Base-by-base conservation (phyloP, 78 protist genomes). In the Chrysochromulina parva region DNA sequence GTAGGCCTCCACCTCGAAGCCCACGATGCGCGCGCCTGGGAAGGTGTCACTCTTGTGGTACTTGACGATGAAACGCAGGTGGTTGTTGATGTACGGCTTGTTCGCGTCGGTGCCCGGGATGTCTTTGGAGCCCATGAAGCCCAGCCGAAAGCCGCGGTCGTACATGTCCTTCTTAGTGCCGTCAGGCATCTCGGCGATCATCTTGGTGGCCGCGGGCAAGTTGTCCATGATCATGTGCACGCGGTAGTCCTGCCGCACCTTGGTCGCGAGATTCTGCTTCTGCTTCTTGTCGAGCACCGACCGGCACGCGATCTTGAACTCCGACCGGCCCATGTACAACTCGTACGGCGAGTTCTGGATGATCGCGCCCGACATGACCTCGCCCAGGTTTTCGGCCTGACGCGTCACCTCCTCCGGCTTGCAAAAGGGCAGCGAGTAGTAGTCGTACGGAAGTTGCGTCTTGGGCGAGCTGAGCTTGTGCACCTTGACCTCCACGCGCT, bases 1-100 rank as follows among this genome's bases (percentile, higher is more conserved):
- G 17, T 24, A 16, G n/a, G 98, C 96, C 53, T 69, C 66, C 1
- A 96, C 94, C 50, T 88, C 96, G 26, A 96, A 96, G 48, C 96
- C 96, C 14, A 97, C 99, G 28, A 97, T 87, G 22, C 96, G 88
- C 10, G 66, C 89, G 9, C 92, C 88, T 14, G 59, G 28, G 38
- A 38, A 80, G 1, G 28, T 17, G 69, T 74, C 80, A 24, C 59
- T 54, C 2, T 48, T 17, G 60, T 97, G 95, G 71, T n/a, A 84
- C 87, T 66, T 65, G 73, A 92, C 52, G n/a, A 84, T 81, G 74
- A 92, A 78, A 6, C 94, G 91, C 62, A 92, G 67, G 62, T 92
- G 94, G 90, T 92, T 92, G 92, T 88, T 80, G 67, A 92, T 57
- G 59, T 84, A 88, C 16, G 66, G 71, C 65, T n/a, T 58, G 57